These are phyloP conservation scores for Fagus sylvatica DNA, from an alignment of 306 rosid genomes.

Conservation along the genomic window DNA sequence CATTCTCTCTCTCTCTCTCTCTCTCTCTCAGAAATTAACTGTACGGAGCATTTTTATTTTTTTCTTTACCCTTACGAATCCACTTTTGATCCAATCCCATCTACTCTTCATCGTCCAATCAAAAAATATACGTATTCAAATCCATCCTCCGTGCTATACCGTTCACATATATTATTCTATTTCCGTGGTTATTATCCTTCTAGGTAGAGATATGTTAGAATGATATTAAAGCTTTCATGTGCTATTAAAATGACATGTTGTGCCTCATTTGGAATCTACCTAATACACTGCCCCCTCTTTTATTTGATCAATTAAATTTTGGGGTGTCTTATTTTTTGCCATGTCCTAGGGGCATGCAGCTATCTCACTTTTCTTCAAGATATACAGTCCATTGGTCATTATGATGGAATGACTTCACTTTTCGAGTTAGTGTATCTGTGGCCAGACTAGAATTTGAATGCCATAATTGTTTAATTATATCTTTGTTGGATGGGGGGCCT, in stretches of 20 bases:
- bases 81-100: conserved; percentile 6
- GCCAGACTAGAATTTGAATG: conserved; percentile 43
- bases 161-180: too few species aligned
- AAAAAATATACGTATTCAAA: not conserved
- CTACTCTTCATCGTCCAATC: conserved; percentile 15
- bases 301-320: not conserved
- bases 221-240: not conserved
- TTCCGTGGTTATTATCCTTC: too few species aligned
- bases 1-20: conserved; percentile 17
- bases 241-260: not conserved
- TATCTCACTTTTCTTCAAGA: conserved; percentile 34
- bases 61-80: conserved; percentile 18
- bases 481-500: conserved; percentile 43
- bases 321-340: not conserved
- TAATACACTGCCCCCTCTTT: not conserved
- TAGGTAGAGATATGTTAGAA: not conserved
- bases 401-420: conserved; percentile 66
- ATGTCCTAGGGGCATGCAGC: conserved; percentile 19
- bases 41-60: conserved; percentile 21
- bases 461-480: conserved; percentile 77
- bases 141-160: too few species aligned
- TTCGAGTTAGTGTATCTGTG: conserved; percentile 37
- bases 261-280: not conserved
- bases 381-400: conserved; percentile 43
- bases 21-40: not conserved